phyloP scores from a whole-genome alignment of 2,329 filamentous ascomycete species.

The Bisporella sp. region DNA sequence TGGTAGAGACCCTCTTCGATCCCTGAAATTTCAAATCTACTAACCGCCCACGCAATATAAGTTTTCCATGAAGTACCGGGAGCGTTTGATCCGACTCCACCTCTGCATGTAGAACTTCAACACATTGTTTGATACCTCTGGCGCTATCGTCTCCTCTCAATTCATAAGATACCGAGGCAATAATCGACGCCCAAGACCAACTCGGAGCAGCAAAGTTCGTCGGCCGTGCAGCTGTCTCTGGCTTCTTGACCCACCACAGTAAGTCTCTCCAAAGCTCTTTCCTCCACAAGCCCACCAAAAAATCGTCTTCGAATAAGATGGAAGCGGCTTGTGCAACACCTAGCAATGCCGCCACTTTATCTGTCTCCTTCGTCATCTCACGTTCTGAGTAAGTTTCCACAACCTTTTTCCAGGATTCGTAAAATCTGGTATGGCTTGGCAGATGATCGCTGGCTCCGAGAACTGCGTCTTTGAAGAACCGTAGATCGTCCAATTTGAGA shows the following conservation, averaged over 20 bases:
- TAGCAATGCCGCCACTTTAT: neutral
- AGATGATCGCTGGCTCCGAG: neutral
- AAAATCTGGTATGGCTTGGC: neutral
- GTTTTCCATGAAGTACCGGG: too few relatives aligned
- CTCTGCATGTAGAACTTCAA: too few relatives aligned
- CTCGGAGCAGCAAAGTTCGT: neutral
- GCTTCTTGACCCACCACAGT: neutral
- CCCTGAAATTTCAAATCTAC: neutral
- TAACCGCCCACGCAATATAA: neutral
- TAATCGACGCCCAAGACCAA: neutral
- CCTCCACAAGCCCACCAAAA: neutral
- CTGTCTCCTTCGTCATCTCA: neutral
- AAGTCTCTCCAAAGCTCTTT: neutral
- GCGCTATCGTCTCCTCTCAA: too few relatives aligned
- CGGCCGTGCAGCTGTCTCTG: neutral
- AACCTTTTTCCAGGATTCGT: neutral
- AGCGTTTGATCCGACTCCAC: too few relatives aligned
- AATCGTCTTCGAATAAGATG: neutral
- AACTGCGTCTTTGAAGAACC: neutral
- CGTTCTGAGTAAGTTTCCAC: neutral
- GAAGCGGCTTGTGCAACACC: neutral
- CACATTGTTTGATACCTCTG: too few relatives aligned
- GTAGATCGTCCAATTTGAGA: neutral
- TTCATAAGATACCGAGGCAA: neutral
- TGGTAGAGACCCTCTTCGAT: neutral